These are phyloP conservation scores for Epithele typhae DNA, from an alignment of 768 basidiomycete genomes.

Conservation along the genomic window DNA sequence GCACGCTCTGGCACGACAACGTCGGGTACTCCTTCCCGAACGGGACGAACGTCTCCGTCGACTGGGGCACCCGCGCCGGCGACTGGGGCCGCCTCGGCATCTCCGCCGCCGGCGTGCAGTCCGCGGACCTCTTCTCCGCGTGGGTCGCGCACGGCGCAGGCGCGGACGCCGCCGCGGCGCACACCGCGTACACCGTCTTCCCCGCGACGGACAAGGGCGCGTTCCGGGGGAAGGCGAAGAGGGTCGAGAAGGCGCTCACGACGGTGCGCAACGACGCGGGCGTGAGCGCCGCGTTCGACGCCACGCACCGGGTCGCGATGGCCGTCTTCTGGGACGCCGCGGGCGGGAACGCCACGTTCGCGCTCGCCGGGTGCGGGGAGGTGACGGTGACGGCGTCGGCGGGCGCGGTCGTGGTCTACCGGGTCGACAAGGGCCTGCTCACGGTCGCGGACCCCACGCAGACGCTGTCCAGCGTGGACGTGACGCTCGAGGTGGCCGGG, in stretches of 20 bases:
- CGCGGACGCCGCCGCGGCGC: slow-evolving; percentile 17
- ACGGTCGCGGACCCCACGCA: slow-evolving; percentile 69
- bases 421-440: slow-evolving; percentile 37
- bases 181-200: slow-evolving; percentile 51
- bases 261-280: slow-evolving; percentile 42
- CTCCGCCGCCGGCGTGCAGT: slow-evolving; percentile 52
- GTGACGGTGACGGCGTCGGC: slow-evolving; percentile 34
- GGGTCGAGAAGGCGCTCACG: slow-evolving; percentile 25
- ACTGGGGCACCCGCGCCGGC: slow-evolving; percentile 48
- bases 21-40: slow-evolving; percentile 56
- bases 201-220: slow-evolving; percentile 41
- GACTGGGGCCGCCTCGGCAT: slow-evolving; percentile 62
- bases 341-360: slow-evolving; percentile 42
- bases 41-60: slow-evolving; percentile 29
- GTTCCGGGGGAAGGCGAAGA: slow-evolving; percentile 43
- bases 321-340: slow-evolving; percentile 52
- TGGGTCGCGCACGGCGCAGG: slow-evolving; percentile 45
- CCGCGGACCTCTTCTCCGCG: slow-evolving; percentile 61
- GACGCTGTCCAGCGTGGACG: slow-evolving; percentile 30
- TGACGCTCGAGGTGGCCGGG: slow-evolving; percentile 20
- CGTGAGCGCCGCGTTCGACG: slow-evolving; percentile 50
- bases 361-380: slow-evolving; percentile 19
- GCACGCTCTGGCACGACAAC: slow-evolving; percentile 58
- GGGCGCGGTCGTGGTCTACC: slow-evolving; percentile 42
- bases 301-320: slow-evolving; percentile 35